Conservation (phyloP, 2,329 filamentous ascomycete species). For the Monosporascus sp. region DNA sequence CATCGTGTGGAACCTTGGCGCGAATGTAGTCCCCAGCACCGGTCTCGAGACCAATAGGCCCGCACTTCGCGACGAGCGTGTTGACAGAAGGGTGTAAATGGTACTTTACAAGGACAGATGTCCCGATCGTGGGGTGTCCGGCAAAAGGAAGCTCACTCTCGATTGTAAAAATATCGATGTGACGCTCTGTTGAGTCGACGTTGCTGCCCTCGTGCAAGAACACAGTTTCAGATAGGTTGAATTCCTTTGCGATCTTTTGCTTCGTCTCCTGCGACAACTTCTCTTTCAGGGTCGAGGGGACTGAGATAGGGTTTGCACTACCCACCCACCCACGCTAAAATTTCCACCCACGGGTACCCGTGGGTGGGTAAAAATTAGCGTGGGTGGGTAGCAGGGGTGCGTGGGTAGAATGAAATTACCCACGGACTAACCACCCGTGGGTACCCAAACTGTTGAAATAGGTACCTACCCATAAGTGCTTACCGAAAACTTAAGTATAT, state of each 20-base stretch:
- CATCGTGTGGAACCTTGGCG: conserved; percentile 62
- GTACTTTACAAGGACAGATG: conserved; percentile 42
- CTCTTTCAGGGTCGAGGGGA: conserved; percentile 32
- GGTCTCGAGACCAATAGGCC: conserved; percentile 36
- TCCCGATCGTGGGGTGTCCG: conserved; percentile 58
- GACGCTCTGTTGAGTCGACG: conserved; percentile 26
- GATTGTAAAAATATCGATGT: conserved; percentile 56
- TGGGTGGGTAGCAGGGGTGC: too few species aligned
- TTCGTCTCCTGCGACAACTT: conserved; percentile 47
- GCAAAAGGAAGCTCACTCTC: conserved; percentile 55
- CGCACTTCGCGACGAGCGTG: conserved; percentile 51
- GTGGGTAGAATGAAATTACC: too few species aligned
- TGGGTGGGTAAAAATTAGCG: too few species aligned
- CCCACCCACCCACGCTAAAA: too few species aligned
- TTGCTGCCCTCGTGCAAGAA: conserved; percentile 48
- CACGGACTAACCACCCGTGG: too few species aligned
- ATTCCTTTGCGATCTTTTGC: conserved; percentile 55
- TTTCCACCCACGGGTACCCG: too few species aligned
- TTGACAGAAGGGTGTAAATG: conserved; percentile 29
- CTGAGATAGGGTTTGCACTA: too few species aligned
- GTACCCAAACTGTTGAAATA: too few species aligned
- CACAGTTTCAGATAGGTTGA: conserved; percentile 60
- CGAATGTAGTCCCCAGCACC: conserved; percentile 34
- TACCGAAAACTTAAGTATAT: too few species aligned
- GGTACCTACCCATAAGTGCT: too few species aligned